Evolutionary conservation across 1,284 basidiomycete genomes (phyloP), one percentile per base, ranked within the genome.

Genomic region (Austropuccinia psidii): DNA sequence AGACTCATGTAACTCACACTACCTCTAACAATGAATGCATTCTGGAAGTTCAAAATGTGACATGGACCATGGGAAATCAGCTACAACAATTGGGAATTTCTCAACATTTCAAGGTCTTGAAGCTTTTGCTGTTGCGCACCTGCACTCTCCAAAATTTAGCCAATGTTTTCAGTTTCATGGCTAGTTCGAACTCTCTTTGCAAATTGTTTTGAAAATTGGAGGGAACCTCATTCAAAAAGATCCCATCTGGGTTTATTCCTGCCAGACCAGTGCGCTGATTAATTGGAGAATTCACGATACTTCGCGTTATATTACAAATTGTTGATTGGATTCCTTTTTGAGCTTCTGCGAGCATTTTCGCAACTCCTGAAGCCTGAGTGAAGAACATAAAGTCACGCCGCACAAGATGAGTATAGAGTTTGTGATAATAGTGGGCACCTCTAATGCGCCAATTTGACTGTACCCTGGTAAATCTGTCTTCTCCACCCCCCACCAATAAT

Each of bases 81-180:
- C 13, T 13, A 45, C 11, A 45, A 45, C 11, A n/a, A 45, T 13
- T 13, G n/a, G n/a, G 43, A 13, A 45, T 45, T 45, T 11, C 13
- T n/a, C n/a, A n/a, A n/a, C n/a, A n/a, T n/a, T n/a, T n/a, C n/a
- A n/a, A n/a, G n/a, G n/a, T n/a, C n/a, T 45, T 45, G 43, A 45
- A 45, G n/a, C 43, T 45, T n/a, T 15, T 9, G 33, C 17, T 37
- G 31, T 33, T 57, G 17, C 61, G 57, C 24, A 74, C 72, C 27
- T 74, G 72, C 4, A 74, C 49, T 58, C 72, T 66, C 72, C 72
- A 74, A 45, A 74, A 66, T 13, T 74, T 74, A 1, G 72, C 72
- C 37, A 74, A 43, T 11, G 62, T 52, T 58, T 74, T 74, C 15
- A 74, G 33, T 39, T 74, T 74, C 24, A 74, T 47, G 39, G 72